Percentiles rank a stretch among this genome's conserved stretches.
Evolutionary conservation across 768 basidiomycete species (phyloP).

Genomic region (Trametes cubensis): DNA sequence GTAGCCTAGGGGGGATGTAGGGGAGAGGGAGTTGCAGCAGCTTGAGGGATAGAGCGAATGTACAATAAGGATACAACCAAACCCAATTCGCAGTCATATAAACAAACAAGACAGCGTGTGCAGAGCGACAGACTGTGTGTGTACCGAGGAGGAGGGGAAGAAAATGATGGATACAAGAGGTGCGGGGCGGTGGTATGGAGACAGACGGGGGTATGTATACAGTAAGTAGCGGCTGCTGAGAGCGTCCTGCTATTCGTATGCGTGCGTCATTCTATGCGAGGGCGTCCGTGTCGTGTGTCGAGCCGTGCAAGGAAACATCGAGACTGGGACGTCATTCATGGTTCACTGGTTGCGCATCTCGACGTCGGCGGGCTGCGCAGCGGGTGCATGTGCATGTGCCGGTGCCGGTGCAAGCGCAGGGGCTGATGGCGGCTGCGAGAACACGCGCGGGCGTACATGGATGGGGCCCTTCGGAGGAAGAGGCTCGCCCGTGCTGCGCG

Average conservation of each 20-base stretch:
- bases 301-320: background rate
- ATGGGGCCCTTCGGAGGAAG: background rate
- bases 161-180: slow-evolving; percentile 7
- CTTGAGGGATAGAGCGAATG: slow-evolving; percentile 12
- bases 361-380: background rate
- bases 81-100: slow-evolving; percentile 15
- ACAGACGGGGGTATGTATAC: slow-evolving; percentile 16
- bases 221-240: slow-evolving; percentile 4
- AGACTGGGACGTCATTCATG: background rate
- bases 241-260: slow-evolving; percentile 15
- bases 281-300: slow-evolving; percentile 7
- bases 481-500: slow-evolving; percentile 12
- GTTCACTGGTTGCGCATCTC: background rate
- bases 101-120: slow-evolving; percentile 6
- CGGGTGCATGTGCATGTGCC: too few species aligned
- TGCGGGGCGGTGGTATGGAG: slow-evolving; percentile 12
- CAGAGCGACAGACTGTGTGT: background rate
- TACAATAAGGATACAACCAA: slow-evolving; percentile 21
- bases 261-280: slow-evolving; percentile 14
- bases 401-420: background rate
- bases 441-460: background rate
- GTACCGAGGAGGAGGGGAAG: background rate
- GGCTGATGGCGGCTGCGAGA: background rate
- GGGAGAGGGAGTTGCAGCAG: too few species aligned
- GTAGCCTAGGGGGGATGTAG: background rate